phyloP scores from a whole-genome alignment of 805 yeast genomes.

The Pichia manshurica region DNA sequence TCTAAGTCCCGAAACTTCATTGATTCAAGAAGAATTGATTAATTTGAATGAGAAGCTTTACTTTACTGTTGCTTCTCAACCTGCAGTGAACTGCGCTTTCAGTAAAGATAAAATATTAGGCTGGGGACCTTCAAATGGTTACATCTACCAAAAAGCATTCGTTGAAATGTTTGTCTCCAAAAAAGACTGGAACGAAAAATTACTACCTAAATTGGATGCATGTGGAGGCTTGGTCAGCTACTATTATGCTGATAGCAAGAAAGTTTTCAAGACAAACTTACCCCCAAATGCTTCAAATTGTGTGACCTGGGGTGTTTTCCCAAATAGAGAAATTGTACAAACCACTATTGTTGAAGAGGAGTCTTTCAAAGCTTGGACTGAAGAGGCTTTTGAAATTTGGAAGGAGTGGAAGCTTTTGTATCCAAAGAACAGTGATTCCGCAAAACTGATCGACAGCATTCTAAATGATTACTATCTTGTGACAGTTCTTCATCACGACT shows the following conservation, averaged over 20 bases:
- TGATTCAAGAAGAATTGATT: slow-evolving; percentile 87
- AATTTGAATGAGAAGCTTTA: slow-evolving; percentile 67
- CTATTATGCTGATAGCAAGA: slow-evolving; percentile 63
- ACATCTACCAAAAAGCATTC: slow-evolving; percentile 87
- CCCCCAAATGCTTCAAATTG: slow-evolving; percentile 58
- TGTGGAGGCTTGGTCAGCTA: slow-evolving; percentile 53
- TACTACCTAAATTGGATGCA: slow-evolving; percentile 48
- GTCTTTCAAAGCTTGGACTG: slow-evolving; percentile 93
- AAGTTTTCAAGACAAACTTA: slow-evolving; percentile 57
- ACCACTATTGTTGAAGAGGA: slow-evolving; percentile 90
- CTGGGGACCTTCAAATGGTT: slow-evolving; percentile 94
- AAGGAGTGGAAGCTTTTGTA: slow-evolving; percentile 86
- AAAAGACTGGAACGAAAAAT: slow-evolving; percentile 53
- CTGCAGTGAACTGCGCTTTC: slow-evolving; percentile 75
- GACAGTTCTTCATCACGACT: slow-evolving; percentile 86
- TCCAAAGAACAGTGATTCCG: slow-evolving; percentile 49
- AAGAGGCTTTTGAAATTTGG: slow-evolving; percentile 91
- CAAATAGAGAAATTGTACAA: slow-evolving; percentile 81
- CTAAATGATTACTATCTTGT: slow-evolving; percentile 65
- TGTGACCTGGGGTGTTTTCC: slow-evolving; percentile 98
- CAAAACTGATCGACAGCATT: slow-evolving; percentile 53
- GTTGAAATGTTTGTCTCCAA: slow-evolving; percentile 83
- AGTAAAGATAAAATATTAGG: slow-evolving; percentile 88
- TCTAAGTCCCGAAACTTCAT: slow-evolving; percentile 80
- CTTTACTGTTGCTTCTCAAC: slow-evolving; percentile 93